Base-by-base conservation (phyloP, 176 grass and related monocot species). In the Eragrostis curvula region DNA sequence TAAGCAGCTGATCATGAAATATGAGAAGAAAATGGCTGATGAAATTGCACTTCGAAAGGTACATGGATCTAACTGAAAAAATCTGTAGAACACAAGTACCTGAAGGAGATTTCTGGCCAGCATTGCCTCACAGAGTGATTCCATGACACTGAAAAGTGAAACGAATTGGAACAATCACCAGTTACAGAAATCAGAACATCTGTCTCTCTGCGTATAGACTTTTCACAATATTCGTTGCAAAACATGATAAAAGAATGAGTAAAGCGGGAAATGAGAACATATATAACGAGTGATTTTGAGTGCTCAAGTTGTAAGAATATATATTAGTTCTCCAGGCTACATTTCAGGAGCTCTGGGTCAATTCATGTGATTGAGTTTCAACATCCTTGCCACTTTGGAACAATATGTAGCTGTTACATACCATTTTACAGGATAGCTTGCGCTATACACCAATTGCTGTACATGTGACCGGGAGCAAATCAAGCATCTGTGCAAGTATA, bases 381-480 rank as follows among this genome's bases (percentile, higher is more conserved):
- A 21, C 36, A 56, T 46, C 65, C 48, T 58, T 18, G 20, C 16
- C 23, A 61, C 59, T 82, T 58, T 24, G 66, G 60, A 89, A 68
- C 41, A 68, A 82, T 43, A 44, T 8, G 46, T 84, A 44, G 69
- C 69, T 68, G 5, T 74, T 80, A 80, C 23, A 80, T 51, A 68
- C 21, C 46, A 81, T 85, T 85, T 80, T 80, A 85, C 82, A 85
- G 61, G 75, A 72, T 81, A 71, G 21, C 83, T 48, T 77, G 15
- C 17, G 56, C 23, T 89, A 75, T 85, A 70, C 42, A 92, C 43
- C 39, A 58, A 47, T 7, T 44, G 20, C 18, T 72, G 66, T 85
- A 81, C 44, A 74, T 10, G 40, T 56, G 43, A 70, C 72, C 72
- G 27, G 14, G 23, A 27, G 6, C 56, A 40, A 29, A 14, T 47